Percentiles rank a stretch among this genome's conserved stretches.
Conservation (phyloP, 2,329 filamentous ascomycete species). For the Penicillium sumatraense region DNA sequence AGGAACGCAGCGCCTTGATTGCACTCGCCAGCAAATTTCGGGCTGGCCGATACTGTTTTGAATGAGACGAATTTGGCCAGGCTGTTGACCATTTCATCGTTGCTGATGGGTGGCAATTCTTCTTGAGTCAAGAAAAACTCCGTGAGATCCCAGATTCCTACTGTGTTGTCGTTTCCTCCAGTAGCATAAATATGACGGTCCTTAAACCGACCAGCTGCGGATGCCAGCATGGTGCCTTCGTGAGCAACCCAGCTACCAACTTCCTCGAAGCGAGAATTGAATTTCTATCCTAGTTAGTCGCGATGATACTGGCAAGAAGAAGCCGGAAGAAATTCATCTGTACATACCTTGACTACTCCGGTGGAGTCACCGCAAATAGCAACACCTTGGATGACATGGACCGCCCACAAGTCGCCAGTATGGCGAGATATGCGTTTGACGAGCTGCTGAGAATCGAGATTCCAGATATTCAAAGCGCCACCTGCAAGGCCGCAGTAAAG, state of each 20-base stretch:
- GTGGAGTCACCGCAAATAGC: slow-evolving; percentile 89
- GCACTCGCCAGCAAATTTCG: slow-evolving; percentile 88
- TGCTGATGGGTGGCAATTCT: slow-evolving; percentile 57
- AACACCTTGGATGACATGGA: slow-evolving; percentile 83
- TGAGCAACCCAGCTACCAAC: slow-evolving; percentile 81
- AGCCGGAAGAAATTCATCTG: background rate
- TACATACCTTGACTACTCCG: slow-evolving; percentile 77
- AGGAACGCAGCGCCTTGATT: slow-evolving; percentile 90
- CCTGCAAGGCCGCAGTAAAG: slow-evolving; percentile 88
- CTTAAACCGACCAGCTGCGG: slow-evolving; percentile 72
- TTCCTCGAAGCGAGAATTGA: slow-evolving; percentile 82
- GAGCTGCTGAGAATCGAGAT: slow-evolving; percentile 90
- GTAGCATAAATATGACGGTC: slow-evolving; percentile 86
- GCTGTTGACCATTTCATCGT: slow-evolving; percentile 68
- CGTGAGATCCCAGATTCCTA: slow-evolving; percentile 84
- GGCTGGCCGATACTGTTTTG: slow-evolving; percentile 86
- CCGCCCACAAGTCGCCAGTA: slow-evolving; percentile 79
- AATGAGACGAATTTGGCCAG: slow-evolving; percentile 87
- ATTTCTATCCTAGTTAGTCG: slow-evolving; percentile 55
- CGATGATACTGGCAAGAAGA: background rate
- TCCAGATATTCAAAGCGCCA: slow-evolving; percentile 93
- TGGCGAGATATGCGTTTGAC: slow-evolving; percentile 84
- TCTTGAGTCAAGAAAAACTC: slow-evolving; percentile 56
- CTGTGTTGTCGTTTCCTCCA: slow-evolving; percentile 86
- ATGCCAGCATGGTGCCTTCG: slow-evolving; percentile 83